These are phyloP conservation scores for Funneliformis mosseae DNA, from an alignment of 192 early-diverging fungal species.

Conservation along the genomic window DNA sequence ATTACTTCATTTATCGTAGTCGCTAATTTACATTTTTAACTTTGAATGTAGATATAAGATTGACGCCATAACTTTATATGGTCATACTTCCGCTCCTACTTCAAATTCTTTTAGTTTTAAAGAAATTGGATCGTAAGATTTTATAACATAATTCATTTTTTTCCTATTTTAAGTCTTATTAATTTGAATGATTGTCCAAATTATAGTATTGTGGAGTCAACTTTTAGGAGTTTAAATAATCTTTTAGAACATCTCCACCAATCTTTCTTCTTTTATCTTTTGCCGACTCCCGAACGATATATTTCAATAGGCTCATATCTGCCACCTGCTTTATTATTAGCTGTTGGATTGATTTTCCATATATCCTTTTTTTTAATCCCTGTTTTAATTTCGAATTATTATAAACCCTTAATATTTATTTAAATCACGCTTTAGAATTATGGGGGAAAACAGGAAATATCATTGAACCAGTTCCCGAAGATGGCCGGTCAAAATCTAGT, in stretches of 20 bases:
- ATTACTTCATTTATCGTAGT: not conserved
- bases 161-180: not conserved
- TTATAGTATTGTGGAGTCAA: conserved; percentile 73
- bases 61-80: conserved; percentile 72
- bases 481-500: conserved; percentile 6
- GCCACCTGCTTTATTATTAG: conserved; percentile 78
- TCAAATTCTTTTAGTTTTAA: conserved; percentile 47
- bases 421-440: conserved; percentile 30
- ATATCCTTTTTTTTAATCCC: conserved; percentile 53
- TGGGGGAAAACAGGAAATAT: conserved; percentile 23
- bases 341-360: conserved; percentile 70
- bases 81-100: conserved; percentile 42
- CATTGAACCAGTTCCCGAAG: not conserved
- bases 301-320: conserved; percentile 91
- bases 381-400: conserved; percentile 42
- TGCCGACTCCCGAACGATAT: conserved; percentile 74
- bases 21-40: not conserved
- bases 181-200: not conserved
- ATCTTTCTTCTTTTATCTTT: conserved; percentile 96
- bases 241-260: conserved; percentile 93
- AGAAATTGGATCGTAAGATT: conserved; percentile 55
- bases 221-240: conserved; percentile 85
- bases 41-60: conserved; percentile 66
- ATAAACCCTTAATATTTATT: conserved; percentile 39
- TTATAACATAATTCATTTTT: conserved; percentile 15